Evolutionary conservation across 2,329 filamentous ascomycete species (phyloP).

Genomic region (Tolypocladium pustulatum): DNA sequence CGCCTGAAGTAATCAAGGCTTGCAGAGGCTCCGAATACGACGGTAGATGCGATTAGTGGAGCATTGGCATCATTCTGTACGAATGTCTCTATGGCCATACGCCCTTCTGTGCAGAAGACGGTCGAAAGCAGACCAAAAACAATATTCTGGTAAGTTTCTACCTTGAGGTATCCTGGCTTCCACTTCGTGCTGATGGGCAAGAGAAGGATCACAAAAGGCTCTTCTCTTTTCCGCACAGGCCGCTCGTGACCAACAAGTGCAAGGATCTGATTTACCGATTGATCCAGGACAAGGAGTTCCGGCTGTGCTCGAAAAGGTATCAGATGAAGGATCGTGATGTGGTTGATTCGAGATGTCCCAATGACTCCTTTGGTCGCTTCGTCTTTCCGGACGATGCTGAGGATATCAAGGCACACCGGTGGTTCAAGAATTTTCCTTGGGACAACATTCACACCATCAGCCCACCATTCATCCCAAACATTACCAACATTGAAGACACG

Average conservation of each 20-base stretch:
- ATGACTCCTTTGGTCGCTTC: conserved; percentile 35
- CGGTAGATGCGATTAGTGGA: conserved; percentile 94
- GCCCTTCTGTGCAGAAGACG: conserved; percentile 74
- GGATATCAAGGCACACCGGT: conserved; percentile 82
- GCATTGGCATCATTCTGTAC: conserved; percentile 85
- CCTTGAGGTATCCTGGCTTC: neutral
- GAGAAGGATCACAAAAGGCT: conserved; percentile 57
- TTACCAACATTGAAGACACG: conserved; percentile 60
- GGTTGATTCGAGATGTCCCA: conserved; percentile 9
- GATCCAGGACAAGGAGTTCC: conserved; percentile 62
- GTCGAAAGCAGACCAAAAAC: conserved; percentile 69
- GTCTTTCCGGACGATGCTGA: conserved; percentile 78
- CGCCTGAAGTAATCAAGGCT: conserved; percentile 74
- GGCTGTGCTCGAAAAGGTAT: conserved; percentile 70
- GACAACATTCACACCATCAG: conserved; percentile 56
- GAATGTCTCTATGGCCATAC: conserved; percentile 91
- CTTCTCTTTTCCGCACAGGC: conserved; percentile 60
- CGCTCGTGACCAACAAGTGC: conserved; percentile 57
- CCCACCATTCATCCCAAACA: conserved; percentile 72
- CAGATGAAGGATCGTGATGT: conserved; percentile 46
- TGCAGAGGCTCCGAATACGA: conserved; percentile 50
- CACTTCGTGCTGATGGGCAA: neutral
- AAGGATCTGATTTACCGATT: conserved; percentile 66
- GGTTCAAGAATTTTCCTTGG: conserved; percentile 76
- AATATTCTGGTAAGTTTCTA: conserved; percentile 60